Base-by-base conservation (phyloP, 495 filamentous ascomycete genomes). In the Talaromyces proteolyticus region DNA sequence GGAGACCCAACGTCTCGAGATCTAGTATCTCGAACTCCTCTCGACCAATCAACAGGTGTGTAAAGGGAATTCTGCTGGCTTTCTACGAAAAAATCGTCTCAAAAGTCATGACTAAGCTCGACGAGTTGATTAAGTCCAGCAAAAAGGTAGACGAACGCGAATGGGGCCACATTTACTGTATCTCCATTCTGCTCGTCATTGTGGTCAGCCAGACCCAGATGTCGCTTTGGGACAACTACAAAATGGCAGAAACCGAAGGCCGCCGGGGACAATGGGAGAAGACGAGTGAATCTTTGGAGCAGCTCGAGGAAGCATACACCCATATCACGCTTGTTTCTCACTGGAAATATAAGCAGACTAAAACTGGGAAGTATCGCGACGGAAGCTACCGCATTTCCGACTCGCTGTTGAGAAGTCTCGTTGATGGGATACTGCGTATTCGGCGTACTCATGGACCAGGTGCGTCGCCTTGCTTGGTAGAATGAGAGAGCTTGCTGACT, bases 131-230 rank as follows among this genome's bases (percentile, higher is more conserved):
- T 24, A 21, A 26, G 19, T 18, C 10, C 26, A 21, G 23, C n/a
- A 29, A 39, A 10, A 16, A 14, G 17, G 29, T 37, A 8, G 14
- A 46, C 21, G 21, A 38, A 2, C 50, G 22, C 12, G 22, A 51
- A 24, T 40, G 49, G 21, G 29, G 41, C 11, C 18, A 51, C 19
- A 36, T 42, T 4, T 42, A 51, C 20, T 50, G 53, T 14, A 34
- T 55, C 4, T 21, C 47, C n/a, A 45, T 55, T 2, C 26, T 55
- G 6, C 5, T 45, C 6, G 42, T 51, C 0, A 21, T 55, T 12
- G 20, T 51, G 16, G 44, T 42, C 22, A 34, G 29, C 20, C 48
- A 48, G 10, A 29, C 50, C n/a, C 53, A 55, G 42, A 42, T 36
- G 14, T 49, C 53, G 22, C 26, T 50, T 11, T 40, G 22, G 19